Base-by-base conservation (phyloP, 176 grass and related monocot genomes). In the Carex cristatella region DNA sequence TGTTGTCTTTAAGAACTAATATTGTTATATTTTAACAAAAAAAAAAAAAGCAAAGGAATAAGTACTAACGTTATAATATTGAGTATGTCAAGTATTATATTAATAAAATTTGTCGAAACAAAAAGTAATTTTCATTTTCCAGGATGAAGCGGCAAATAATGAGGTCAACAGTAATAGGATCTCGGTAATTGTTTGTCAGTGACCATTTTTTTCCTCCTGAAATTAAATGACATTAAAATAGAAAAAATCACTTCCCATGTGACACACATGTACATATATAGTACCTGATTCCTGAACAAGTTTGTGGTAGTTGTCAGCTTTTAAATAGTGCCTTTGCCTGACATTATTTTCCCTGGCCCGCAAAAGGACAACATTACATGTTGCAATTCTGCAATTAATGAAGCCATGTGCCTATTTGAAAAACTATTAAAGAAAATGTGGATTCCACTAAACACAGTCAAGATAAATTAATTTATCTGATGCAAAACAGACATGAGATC, bases 401-500 rank as follows among this genome's bases (percentile, higher is more conserved):
- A 73, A 73, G 16, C 8, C 18, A 23, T 48, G n/a, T 73, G 23
- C 40, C 40, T 72, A 23, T 23, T 19, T 23, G 7, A n/a, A 19
- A 18, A 48, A 46, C 46, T 9, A 46, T 72, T 46, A 6, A 19
- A 46, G 16, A 46, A n/a, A 10, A 71, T 37, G 7, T 3, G 5
- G 5, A 42, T 42, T 69, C 33, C 35, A 42, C 5, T 42, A 40
- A 69, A 78, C 7, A 12, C 59, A 59, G 3, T 16, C 35, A 59
- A 58, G 15, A 32, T 12, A 44, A 46, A 63, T 62, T 28, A 83
- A 65, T 46, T 65, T 65, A 68, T 28, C 3, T 83, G 5, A 32
- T 68, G 42, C n/a, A 83, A 31, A 79, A 31, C 60, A 91, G 89
- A 2, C 94, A 97, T 81, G 94, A 97, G 89, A 94, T 97, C 81